Evolutionary conservation across 2,329 filamentous ascomycete species (phyloP), one percentile per base, ranked within the genome.

Genomic region (Verticillium klebahnii): DNA sequence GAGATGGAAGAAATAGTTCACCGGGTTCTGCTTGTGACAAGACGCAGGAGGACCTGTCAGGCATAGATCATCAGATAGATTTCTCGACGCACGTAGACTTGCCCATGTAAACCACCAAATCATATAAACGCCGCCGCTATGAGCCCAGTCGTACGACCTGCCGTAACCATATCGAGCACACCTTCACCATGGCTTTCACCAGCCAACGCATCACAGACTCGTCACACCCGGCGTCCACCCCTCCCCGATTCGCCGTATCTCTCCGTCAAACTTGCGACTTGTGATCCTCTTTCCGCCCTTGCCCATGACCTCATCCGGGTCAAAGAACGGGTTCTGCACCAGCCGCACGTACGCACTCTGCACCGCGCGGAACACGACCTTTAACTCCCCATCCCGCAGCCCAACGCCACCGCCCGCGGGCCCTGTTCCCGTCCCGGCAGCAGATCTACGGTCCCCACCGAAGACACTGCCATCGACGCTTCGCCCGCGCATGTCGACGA

Each of bases 281-380:
- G 86, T 90, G 67, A 98, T 97, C 71, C 89, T 88, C 73, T 87
- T 84, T 3, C 85, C 85, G 0, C 82, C 81, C 31, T 74, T 74
- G 0, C 82, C 84, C 0, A 74, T 74, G 3, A 79, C 73, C 69
- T 94, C 90, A 72, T 97, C 93, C 11, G 94, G 94, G 56, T 90
- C 88, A 75, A 93, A 98, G 76, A 99, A 99, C 0, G 94, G 94
- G 71, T 99, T 98, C 76, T 97, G 90, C 67, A 98, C 78, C 59
- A 99, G 79, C 64, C 87, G 82, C 62, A 98, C 90, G 70, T 97
- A 99, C 34, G 94, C 93, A n/a, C 85, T 89, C 78, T 98, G 95
- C 77, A 99, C 86, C 32, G 93, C 93, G 72, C 89, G 87, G 72
- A 99, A 99, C 31, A 95, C 93, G 37, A 91, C 87, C 73, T 93